A percentile compares a stretch with the other conserved stretches of the same genome.
Conservation (phyloP, 805 yeast genomes). For the Kodamaea kaohsiungensis region DNA sequence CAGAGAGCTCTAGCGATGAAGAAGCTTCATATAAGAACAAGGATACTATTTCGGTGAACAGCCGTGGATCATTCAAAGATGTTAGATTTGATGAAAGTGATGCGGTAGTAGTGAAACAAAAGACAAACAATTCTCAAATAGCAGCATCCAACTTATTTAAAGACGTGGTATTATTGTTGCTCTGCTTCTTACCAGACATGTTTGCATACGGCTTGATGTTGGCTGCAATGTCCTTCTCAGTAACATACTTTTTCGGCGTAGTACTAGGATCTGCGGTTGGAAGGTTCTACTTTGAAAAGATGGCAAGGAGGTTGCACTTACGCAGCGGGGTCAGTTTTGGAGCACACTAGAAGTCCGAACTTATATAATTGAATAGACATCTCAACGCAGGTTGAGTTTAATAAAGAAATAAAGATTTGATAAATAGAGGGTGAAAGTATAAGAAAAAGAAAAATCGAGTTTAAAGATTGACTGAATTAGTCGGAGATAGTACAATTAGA, state of each 20-base stretch:
- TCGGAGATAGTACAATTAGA: background rate
- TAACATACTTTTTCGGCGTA: constrained; percentile 72
- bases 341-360: background rate
- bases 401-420: background rate
- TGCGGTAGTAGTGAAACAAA: background rate
- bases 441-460: background rate
- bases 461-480: background rate
- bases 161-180: constrained; percentile 55
- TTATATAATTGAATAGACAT: background rate
- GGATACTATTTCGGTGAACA: background rate
- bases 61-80: constrained; percentile 1
- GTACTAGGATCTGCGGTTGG: constrained; percentile 70
- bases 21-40: constrained; percentile 1
- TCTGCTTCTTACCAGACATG: constrained; percentile 64
- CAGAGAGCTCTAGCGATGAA: background rate
- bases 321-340: background rate
- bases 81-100: constrained; percentile 7
- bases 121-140: background rate
- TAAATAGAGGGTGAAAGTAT: background rate
- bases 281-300: constrained; percentile 59
- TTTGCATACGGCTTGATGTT: constrained; percentile 74
- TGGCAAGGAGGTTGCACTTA: constrained; percentile 6
- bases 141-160: constrained; percentile 29
- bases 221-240: constrained; percentile 71
- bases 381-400: background rate